These are phyloP conservation scores for Blastocrithidia nonstop DNA, from an alignment of 208 protist genomes.

Conservation along the genomic window DNA sequence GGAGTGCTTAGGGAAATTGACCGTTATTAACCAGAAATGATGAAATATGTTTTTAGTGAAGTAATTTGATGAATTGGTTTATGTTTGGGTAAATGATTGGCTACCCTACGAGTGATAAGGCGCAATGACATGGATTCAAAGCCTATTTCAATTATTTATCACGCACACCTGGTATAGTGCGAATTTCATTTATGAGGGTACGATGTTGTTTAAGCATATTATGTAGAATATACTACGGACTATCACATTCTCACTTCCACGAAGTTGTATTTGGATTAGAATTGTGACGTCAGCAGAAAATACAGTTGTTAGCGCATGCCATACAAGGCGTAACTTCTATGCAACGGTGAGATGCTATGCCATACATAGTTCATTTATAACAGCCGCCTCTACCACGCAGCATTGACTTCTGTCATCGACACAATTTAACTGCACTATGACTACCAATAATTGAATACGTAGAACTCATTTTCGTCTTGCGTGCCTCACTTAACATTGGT, in stretches of 20 bases:
- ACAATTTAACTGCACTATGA: conserved; percentile 94
- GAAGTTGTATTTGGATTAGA: conserved; percentile 84
- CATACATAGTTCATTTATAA: conserved; percentile 97
- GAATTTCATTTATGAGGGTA: conserved; percentile 57
- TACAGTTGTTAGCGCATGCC: conserved; percentile 93
- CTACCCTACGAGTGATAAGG: conserved; percentile 91
- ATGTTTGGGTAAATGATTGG: conserved; percentile 92
- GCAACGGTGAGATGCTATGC: conserved; percentile 89
- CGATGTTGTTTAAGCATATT: conserved; percentile 69
- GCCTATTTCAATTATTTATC: conserved; percentile 65
- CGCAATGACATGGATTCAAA: conserved; percentile 80
- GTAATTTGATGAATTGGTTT: conserved; percentile 75
- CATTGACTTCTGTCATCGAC: conserved; percentile 95
- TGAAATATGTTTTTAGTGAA: conserved; percentile 73
- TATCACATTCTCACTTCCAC: conserved; percentile 89
- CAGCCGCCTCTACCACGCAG: conserved; percentile 84
- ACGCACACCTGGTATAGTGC: conserved; percentile 85
- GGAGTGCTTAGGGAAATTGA: conserved; percentile 78
- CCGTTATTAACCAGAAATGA: conserved; percentile 91
- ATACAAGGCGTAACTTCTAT: conserved; percentile 95
- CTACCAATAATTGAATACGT: conserved; percentile 88
- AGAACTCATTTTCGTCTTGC: conserved; percentile 28
- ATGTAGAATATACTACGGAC: conserved; percentile 71
- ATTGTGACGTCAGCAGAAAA: conserved; percentile 92
- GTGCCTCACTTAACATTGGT: conserved; percentile 68